These are phyloP conservation scores for Reticulascus tulasneorum DNA, from an alignment of 2,329 filamentous ascomycete species.

Conservation along the genomic window DNA sequence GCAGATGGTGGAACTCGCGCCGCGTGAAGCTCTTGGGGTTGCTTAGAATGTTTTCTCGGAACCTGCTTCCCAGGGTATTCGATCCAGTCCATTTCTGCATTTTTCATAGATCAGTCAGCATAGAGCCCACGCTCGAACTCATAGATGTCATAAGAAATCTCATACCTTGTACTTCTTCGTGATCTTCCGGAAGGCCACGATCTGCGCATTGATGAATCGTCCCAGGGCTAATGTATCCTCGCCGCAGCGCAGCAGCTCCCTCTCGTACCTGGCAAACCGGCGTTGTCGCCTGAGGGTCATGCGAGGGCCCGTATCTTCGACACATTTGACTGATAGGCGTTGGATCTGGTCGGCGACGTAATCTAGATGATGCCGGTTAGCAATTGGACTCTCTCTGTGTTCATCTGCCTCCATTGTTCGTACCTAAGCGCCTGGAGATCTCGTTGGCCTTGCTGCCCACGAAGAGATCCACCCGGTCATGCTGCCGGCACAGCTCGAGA, in stretches of 20 bases:
- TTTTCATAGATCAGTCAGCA: conserved; percentile 3
- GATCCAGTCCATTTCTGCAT: conserved; percentile 77
- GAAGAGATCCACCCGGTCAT: conserved; percentile 74
- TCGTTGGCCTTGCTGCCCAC: conserved; percentile 77
- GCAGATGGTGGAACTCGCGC: conserved; percentile 56
- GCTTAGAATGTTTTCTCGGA: conserved; percentile 62
- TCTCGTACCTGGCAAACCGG: conserved; percentile 50
- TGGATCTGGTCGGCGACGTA: conserved; percentile 46
- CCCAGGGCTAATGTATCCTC: conserved; percentile 68
- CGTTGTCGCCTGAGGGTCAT: conserved; percentile 44
- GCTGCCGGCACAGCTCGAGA: conserved; percentile 66
- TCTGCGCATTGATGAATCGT: conserved; percentile 70
- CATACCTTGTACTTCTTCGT: conserved; percentile 76
- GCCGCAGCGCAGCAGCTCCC: conserved; percentile 53
- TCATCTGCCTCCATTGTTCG: neutral
- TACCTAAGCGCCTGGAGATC: conserved; percentile 65
- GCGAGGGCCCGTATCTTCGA: conserved; percentile 25
- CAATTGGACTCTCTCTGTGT: neutral
- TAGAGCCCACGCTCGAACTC: neutral
- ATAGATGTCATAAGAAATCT: neutral
- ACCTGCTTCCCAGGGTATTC: conserved; percentile 56
- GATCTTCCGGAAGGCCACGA: conserved; percentile 75
- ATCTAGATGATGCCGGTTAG: conserved; percentile 28
- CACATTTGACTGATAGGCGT: conserved; percentile 41
- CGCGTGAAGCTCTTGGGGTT: conserved; percentile 69